phyloP scores from a whole-genome alignment of 768 basidiomycete species.

The Lactarius deliciosus region DNA sequence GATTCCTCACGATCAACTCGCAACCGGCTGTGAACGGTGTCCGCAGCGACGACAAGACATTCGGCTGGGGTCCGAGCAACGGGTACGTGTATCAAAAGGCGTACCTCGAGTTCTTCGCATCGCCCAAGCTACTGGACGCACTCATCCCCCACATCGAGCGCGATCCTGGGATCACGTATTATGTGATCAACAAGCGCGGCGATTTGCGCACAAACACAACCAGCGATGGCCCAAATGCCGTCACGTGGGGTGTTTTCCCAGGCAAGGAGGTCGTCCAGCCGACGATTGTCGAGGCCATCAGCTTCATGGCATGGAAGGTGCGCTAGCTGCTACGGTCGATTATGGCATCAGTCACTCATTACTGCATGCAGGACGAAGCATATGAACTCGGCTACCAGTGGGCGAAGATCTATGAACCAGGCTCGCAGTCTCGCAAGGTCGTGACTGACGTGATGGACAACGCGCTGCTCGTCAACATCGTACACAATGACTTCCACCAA shows the following conservation, averaged over 20 bases:
- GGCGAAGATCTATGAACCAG: conserved; percentile 82
- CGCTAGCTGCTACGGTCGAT: conserved; percentile 25
- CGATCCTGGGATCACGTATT: conserved; percentile 90
- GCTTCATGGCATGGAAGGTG: conserved; percentile 99
- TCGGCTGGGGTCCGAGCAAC: conserved; percentile 93
- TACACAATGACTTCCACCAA: conserved; percentile 93
- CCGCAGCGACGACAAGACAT: conserved; percentile 76
- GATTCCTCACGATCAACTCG: conserved; percentile 96
- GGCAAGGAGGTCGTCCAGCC: conserved; percentile 96
- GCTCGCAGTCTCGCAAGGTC: conserved; percentile 70
- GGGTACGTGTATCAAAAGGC: conserved; percentile 98
- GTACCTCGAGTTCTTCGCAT: conserved; percentile 94
- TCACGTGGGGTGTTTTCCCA: conserved; percentile 98
- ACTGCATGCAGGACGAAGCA: conserved; percentile 75
- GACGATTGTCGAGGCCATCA: conserved; percentile 94
- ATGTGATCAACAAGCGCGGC: conserved; percentile 94
- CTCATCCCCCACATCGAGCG: conserved; percentile 82
- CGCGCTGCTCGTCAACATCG: conserved; percentile 88
- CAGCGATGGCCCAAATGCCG: conserved; percentile 95
- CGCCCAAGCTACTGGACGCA: conserved; percentile 65
- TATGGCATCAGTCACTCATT: neutral
- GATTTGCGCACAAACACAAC: conserved; percentile 94
- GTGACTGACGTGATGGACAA: conserved; percentile 79
- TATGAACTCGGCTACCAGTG: conserved; percentile 91
- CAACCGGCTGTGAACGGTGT: conserved; percentile 95